phyloP scores from a whole-genome alignment of 192 early-diverging fungal genomes.

The Coemansia sp. region DNA sequence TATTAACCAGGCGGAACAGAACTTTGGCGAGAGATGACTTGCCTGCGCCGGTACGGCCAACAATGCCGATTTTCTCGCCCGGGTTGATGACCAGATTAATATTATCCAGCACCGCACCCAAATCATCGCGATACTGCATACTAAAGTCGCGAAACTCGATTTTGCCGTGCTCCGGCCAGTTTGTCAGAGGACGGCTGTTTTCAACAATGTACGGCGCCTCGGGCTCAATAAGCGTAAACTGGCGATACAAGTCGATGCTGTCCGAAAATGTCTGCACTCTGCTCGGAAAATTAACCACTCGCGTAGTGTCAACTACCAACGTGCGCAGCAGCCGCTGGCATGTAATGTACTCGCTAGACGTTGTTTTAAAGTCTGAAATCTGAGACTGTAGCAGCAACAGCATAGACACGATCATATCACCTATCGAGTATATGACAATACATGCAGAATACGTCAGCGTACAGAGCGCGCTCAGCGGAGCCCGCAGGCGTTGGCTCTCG shows the following conservation, averaged over 20 bases:
- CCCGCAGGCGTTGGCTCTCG: slow-evolving; percentile 58
- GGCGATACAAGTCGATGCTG: slow-evolving; percentile 27
- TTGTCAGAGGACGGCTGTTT: slow-evolving; percentile 40
- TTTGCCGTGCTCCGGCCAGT: slow-evolving; percentile 64
- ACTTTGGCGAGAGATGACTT: slow-evolving; percentile 72
- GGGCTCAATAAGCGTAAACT: slow-evolving; percentile 55
- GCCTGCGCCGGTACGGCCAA: slow-evolving; percentile 74
- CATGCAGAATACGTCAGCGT: slow-evolving; percentile 56
- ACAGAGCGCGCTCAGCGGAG: slow-evolving; percentile 59
- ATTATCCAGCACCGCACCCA: slow-evolving; percentile 34
- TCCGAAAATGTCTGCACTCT: slow-evolving; percentile 12
- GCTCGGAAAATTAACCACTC: slow-evolving; percentile 15
- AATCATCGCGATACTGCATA: slow-evolving; percentile 59
- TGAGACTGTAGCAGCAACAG: slow-evolving; percentile 31
- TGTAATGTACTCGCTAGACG: slow-evolving; percentile 21
- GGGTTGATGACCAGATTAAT: slow-evolving; percentile 30
- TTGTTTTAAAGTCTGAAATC: slow-evolving; percentile 4
- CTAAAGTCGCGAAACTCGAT: slow-evolving; percentile 58
- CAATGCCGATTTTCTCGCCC: slow-evolving; percentile 64
- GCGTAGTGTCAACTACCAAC: slow-evolving; percentile 8
- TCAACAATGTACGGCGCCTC: slow-evolving; percentile 59
- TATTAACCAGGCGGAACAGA: slow-evolving; percentile 70
- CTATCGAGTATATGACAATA: slow-evolving; percentile 51
- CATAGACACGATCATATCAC: slow-evolving; percentile 21
- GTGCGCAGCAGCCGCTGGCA: slow-evolving; percentile 1